phyloP scores from a whole-genome alignment of 129 eudicot species.

The Scalesia atractyloides region DNA sequence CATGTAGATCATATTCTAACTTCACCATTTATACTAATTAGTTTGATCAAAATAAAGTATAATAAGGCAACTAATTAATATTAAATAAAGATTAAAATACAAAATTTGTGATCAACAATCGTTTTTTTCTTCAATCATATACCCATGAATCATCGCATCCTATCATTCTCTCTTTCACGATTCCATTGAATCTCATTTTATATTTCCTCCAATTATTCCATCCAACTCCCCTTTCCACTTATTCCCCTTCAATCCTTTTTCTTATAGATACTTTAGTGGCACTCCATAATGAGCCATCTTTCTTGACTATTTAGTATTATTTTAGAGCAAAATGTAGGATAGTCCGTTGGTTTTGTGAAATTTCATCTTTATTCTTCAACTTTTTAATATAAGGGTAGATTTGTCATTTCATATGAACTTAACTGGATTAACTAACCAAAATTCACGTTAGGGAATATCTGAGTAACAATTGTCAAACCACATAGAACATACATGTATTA shows the following conservation, averaged over 20 bases:
- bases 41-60: too few relatives aligned
- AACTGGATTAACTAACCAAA: too few relatives aligned
- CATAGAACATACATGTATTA: too few relatives aligned
- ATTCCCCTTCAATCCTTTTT: constrained; percentile 8
- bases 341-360: too few relatives aligned
- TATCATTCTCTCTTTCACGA: constrained; percentile 24
- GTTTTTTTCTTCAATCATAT: constrained; percentile 15
- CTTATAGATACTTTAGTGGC: constrained; percentile 13
- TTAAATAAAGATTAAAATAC: background rate
- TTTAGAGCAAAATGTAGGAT: too few relatives aligned
- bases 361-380: too few relatives aligned
- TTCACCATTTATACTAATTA: too few relatives aligned
- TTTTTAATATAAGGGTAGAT: too few relatives aligned
- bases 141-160: constrained; percentile 4
- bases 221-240: constrained; percentile 39
- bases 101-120: background rate
- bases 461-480: too few relatives aligned
- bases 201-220: constrained; percentile 28
- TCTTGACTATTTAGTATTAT: background rate
- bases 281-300: constrained; percentile 23
- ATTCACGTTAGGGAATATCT: too few relatives aligned
- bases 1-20: too few relatives aligned
- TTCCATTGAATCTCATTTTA: constrained; percentile 27
- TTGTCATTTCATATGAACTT: too few relatives aligned
- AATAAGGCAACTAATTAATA: background rate